Evolutionary conservation across 1,139 yeast species (phyloP).

Genomic region (Blastobotrys indianensis): DNA sequence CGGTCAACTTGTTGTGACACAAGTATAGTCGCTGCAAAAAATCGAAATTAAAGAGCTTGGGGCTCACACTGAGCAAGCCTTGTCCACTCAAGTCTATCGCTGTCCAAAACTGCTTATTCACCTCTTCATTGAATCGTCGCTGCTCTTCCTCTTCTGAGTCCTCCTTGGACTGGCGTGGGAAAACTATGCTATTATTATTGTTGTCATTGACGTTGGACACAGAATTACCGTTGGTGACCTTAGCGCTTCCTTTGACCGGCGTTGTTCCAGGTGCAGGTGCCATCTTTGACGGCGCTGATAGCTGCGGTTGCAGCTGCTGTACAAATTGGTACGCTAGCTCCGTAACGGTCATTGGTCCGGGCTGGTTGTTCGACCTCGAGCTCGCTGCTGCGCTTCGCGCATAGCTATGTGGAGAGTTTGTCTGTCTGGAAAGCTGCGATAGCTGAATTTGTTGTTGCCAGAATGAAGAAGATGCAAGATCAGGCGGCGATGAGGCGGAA

Average conservation of each 20-base stretch:
- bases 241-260: conserved; percentile 35
- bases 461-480: conserved; percentile 41
- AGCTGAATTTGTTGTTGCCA: conserved; percentile 90
- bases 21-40: conserved; percentile 83
- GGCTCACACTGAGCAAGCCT: conserved; percentile 63
- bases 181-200: conserved; percentile 13
- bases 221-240: conserved; percentile 12
- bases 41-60: conserved; percentile 71
- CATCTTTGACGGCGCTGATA: conserved; percentile 11
- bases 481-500: too few species aligned
- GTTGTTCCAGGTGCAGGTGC: conserved; percentile 28
- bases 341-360: conserved; percentile 27
- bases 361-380: conserved; percentile 36
- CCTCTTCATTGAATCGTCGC: conserved; percentile 63
- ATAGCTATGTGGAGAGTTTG: conserved; percentile 73
- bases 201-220: conserved; percentile 18
- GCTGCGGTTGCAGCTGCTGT: conserved; percentile 26
- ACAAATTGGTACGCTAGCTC: conserved; percentile 35
- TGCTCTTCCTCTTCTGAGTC: conserved; percentile 78
- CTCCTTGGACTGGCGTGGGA: conserved; percentile 43
- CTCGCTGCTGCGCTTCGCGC: conserved; percentile 90
- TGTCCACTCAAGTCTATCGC: conserved; percentile 91
- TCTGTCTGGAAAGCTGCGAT: conserved; percentile 69
- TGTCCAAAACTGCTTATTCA: conserved; percentile 85
- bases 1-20: conserved; percentile 73